phyloP scores from a whole-genome alignment of 164 flowering plant species.

The Stephania cephalantha region DNA sequence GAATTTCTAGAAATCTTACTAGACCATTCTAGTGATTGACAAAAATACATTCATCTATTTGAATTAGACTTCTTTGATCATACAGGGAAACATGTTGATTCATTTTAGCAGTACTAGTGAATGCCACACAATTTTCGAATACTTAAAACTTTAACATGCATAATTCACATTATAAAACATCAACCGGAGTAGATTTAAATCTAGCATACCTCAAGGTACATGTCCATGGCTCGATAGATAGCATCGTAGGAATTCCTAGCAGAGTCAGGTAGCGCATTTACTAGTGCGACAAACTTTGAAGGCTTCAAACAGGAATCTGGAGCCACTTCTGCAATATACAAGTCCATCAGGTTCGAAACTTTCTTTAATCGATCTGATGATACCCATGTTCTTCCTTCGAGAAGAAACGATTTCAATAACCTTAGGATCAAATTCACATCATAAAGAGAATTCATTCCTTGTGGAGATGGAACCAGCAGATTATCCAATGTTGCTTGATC shows the following conservation, averaged over 20 bases:
- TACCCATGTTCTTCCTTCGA: slow-evolving; percentile 19
- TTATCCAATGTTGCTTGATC: slow-evolving; percentile 69
- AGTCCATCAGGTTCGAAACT: slow-evolving; percentile 52
- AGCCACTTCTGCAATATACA: slow-evolving; percentile 65
- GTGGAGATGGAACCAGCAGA: slow-evolving; percentile 65
- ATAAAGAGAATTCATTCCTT: slow-evolving; percentile 35
- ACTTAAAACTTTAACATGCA: neutral
- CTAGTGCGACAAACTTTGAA: slow-evolving; percentile 52
- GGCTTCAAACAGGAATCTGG: slow-evolving; percentile 64
- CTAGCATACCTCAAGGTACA: slow-evolving; percentile 67
- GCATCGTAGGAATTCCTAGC: slow-evolving; percentile 65
- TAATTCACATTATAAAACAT: neutral
- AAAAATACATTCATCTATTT: neutral
- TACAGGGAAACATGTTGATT: neutral
- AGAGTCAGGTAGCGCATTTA: slow-evolving; percentile 54
- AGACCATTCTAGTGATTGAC: too few species aligned
- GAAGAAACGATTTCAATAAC: slow-evolving; percentile 46
- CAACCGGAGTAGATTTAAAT: neutral
- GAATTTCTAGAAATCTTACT: too few species aligned
- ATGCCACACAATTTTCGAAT: neutral
- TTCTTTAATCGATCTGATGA: slow-evolving; percentile 32
- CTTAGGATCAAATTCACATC: slow-evolving; percentile 70
- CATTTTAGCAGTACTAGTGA: neutral
- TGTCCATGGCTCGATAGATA: slow-evolving; percentile 55
- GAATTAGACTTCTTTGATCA: too few species aligned